Percentiles rank a stretch among this genome's conserved stretches.
Evolutionary conservation across 345 rosid species (phyloP).

Genomic region (Rhodamnia rubescens): DNA sequence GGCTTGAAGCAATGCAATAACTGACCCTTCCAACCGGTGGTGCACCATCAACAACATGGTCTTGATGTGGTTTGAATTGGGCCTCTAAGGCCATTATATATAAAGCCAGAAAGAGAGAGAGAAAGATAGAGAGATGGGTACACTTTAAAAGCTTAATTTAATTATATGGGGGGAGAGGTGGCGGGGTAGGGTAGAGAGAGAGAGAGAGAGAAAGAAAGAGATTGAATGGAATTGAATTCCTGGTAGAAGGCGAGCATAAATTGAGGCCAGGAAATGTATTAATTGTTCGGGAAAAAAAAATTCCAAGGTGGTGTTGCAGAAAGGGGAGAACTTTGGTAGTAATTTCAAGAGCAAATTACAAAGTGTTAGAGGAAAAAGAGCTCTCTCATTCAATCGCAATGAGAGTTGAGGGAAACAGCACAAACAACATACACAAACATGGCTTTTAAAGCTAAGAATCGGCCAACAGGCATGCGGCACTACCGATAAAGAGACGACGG

Average conservation of each 20-base stretch:
- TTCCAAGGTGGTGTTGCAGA: constrained; percentile 18
- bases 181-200: constrained; percentile 14
- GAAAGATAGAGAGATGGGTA: constrained; percentile 22
- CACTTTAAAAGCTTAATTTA: constrained; percentile 57
- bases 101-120: constrained; percentile 9
- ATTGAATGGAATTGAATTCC: constrained; percentile 17
- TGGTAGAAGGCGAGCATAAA: constrained; percentile 45
- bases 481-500: no score
- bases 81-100: constrained; percentile 43
- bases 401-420: neutral
- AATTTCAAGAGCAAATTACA: constrained; percentile 11
- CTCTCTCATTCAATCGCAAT: constrained; percentile 21
- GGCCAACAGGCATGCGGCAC: no score
- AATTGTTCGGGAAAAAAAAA: constrained; percentile 32
- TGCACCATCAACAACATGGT: neutral
- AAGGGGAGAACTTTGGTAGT: constrained; percentile 17
- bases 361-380: constrained; percentile 21
- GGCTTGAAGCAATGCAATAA: constrained; percentile 1
- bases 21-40: neutral
- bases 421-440: neutral
- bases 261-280: constrained; percentile 46
- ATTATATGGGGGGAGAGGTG: constrained; percentile 56
- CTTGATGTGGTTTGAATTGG: constrained; percentile 14
- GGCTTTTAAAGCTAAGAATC: neutral
- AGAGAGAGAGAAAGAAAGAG: constrained; percentile 6